Conservation (phyloP, 805 yeast genomes). For the Yamadazyma scolyti region DNA sequence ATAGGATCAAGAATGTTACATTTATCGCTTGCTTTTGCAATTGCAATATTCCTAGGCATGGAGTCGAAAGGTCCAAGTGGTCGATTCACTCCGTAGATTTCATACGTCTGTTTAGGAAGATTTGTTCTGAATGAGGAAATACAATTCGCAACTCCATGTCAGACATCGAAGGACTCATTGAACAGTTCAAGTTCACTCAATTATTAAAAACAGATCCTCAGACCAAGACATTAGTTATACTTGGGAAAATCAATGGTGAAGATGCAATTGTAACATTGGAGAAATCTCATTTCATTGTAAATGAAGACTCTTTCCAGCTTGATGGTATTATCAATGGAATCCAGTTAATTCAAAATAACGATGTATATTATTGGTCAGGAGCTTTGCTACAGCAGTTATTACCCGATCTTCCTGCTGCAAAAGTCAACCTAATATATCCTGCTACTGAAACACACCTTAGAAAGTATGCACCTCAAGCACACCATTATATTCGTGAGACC, state of each 20-base stretch:
- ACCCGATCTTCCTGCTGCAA: constrained; percentile 54
- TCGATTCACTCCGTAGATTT: no score
- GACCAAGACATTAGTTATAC: constrained; percentile 58
- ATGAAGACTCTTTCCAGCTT: constrained; percentile 10
- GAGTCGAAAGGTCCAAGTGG: no score
- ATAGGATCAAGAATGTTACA: no score
- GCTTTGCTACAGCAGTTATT: constrained; percentile 47
- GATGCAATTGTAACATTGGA: constrained; percentile 72
- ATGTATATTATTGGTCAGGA: constrained; percentile 81
- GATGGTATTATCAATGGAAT: constrained; percentile 17
- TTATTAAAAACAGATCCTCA: constrained; percentile 60
- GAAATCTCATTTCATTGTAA: constrained; percentile 57
- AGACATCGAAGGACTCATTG: constrained; percentile 5
- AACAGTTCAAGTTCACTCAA: constrained; percentile 42
- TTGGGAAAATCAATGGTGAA: constrained; percentile 61
- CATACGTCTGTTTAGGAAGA: no score
- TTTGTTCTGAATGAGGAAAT: no score
- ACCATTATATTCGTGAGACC: constrained; percentile 70
- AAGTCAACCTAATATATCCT: constrained; percentile 78
- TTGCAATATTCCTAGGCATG: no score
- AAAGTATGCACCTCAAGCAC: constrained; percentile 63
- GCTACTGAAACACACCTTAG: constrained; percentile 83
- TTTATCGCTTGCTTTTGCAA: no score
- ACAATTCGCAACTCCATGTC: constrained; percentile 1
- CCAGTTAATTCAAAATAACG: constrained; percentile 59